phyloP scores from a whole-genome alignment of 129 eudicot species.

The Heracleum sosnowskyi region DNA sequence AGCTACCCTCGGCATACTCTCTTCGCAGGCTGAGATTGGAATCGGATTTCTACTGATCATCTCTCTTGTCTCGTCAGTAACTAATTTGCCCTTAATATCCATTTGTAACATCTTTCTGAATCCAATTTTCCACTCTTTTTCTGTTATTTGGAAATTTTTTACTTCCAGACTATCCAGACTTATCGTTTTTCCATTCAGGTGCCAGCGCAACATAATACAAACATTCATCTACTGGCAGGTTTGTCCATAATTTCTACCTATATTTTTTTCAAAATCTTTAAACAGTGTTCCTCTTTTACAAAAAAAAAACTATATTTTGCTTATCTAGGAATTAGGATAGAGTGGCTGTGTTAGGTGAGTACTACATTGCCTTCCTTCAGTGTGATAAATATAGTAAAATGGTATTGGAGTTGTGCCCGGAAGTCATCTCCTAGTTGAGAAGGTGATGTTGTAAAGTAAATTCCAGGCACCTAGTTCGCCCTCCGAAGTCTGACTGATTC shows the following conservation, averaged over 20 bases:
- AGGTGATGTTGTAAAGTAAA: not conserved
- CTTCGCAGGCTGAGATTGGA: conserved; percentile 93
- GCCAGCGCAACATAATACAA: conserved; percentile 90
- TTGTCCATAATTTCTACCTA: conserved; percentile 5
- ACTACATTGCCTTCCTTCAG: too few species aligned
- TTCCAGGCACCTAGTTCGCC: not conserved
- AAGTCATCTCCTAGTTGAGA: not conserved
- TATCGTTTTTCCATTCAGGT: conserved; percentile 42
- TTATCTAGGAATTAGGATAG: not conserved
- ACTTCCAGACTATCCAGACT: not conserved
- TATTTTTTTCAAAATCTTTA: not conserved
- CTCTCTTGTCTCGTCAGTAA: conserved; percentile 77
- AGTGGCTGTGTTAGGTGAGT: not conserved
- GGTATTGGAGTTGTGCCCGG: not conserved
- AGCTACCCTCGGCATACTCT: conserved; percentile 71
- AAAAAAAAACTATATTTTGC: too few species aligned
- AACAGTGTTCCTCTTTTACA: too few species aligned
- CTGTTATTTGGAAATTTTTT: not conserved
- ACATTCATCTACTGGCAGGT: conserved; percentile 99
- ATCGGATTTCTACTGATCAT: conserved; percentile 69
- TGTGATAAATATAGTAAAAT: not conserved
- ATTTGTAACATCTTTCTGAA: not conserved
- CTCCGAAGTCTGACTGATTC: too few species aligned
- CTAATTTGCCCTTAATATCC: not conserved
- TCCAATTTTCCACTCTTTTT: not conserved